These are phyloP conservation scores for Dothideomycetes sp. DNA, from an alignment of 2,329 filamentous ascomycete species.

Conservation along the genomic window DNA sequence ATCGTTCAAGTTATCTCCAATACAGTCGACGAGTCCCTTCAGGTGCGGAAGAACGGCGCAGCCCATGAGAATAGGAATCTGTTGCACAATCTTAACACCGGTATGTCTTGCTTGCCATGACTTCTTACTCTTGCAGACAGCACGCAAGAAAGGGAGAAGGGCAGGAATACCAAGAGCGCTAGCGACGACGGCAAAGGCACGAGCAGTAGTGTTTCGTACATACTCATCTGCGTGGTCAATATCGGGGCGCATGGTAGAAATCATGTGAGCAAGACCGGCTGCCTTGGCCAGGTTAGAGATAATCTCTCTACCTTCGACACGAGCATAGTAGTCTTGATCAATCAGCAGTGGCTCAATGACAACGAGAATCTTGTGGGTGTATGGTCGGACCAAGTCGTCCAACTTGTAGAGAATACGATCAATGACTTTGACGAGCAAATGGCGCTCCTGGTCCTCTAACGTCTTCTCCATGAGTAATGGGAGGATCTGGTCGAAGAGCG, in stretches of 20 bases:
- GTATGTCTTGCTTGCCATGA: slow-evolving; percentile 98
- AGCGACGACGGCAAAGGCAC: slow-evolving; percentile 94
- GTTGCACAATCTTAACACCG: slow-evolving; percentile 97
- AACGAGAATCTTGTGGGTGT: slow-evolving; percentile 95
- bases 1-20: slow-evolving; percentile 89
- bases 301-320: slow-evolving; percentile 95
- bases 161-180: slow-evolving; percentile 94
- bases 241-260: slow-evolving; percentile 97
- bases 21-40: slow-evolving; percentile 92
- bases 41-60: slow-evolving; percentile 92
- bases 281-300: slow-evolving; percentile 97
- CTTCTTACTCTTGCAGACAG: slow-evolving; percentile 96
- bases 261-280: slow-evolving; percentile 95
- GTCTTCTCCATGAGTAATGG: slow-evolving; percentile 97
- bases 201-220: slow-evolving; percentile 91
- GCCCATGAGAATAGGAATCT: slow-evolving; percentile 97
- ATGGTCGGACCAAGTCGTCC: slow-evolving; percentile 90
- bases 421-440: slow-evolving; percentile 97
- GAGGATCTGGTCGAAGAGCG: slow-evolving; percentile 94
- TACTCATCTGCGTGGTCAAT: slow-evolving; percentile 98
- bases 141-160: slow-evolving; percentile 84
- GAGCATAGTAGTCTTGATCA: slow-evolving; percentile 97
- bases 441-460: slow-evolving; percentile 92
- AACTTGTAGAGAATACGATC: slow-evolving; percentile 98
- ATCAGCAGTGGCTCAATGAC: slow-evolving; percentile 99